Evolutionary conservation across 1,284 basidiomycete genomes (phyloP).

Genomic region (Blastosporella zonata): DNA sequence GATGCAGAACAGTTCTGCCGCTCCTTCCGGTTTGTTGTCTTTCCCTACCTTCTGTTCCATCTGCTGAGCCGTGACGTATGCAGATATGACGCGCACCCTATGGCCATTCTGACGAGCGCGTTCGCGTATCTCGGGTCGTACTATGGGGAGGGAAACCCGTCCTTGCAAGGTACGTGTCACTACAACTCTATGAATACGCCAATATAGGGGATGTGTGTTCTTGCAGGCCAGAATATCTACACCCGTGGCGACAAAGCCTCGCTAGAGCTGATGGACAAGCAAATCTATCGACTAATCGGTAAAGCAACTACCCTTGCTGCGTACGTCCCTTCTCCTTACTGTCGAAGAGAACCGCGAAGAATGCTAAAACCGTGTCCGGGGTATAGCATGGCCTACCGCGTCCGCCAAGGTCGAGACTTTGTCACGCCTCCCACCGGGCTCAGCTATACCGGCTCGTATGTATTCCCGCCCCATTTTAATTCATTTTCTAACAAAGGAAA

Average conservation of each 20-base stretch:
- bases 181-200: background rate
- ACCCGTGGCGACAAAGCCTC: constrained; percentile 65
- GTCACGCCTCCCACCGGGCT: constrained; percentile 81
- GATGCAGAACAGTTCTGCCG: constrained; percentile 80
- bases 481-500: background rate
- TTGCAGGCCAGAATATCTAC: constrained; percentile 72
- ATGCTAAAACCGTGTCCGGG: background rate
- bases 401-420: constrained; percentile 84
- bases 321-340: constrained; percentile 37
- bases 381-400: constrained; percentile 80
- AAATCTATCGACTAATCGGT: constrained; percentile 83
- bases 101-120: constrained; percentile 83
- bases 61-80: constrained; percentile 12
- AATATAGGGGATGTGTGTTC: background rate
- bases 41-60: background rate
- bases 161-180: constrained; percentile 56
- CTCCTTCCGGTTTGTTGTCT: constrained; percentile 58
- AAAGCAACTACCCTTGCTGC: constrained; percentile 86
- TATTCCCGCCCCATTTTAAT: constrained; percentile 17
- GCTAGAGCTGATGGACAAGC: constrained; percentile 81
- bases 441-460: constrained; percentile 79
- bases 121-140: constrained; percentile 86
- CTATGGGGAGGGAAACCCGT: constrained; percentile 79
- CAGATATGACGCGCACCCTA: constrained; percentile 85
- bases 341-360: constrained; percentile 5